These are phyloP conservation scores for Aureococcus anophagefferens DNA, from an alignment of 108 stramenopile species.

Conservation along the genomic window DNA sequence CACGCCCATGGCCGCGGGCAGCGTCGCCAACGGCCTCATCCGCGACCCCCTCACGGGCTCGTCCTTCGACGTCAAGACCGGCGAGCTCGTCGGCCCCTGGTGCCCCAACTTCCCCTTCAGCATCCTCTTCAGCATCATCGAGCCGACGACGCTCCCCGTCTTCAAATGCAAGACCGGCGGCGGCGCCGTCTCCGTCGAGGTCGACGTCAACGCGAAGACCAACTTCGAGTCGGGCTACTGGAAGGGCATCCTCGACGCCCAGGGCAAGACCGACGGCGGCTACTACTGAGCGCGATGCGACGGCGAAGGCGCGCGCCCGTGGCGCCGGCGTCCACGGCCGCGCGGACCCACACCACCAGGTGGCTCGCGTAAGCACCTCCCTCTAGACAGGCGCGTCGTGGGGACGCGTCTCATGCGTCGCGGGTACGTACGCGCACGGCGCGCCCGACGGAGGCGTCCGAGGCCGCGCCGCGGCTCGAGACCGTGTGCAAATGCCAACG, in stretches of 20 bases:
- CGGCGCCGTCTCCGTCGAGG: slow-evolving; percentile 74
- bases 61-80: slow-evolving; percentile 84
- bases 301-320: too few species aligned
- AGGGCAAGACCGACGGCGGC: slow-evolving; percentile 94
- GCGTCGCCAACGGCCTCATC: slow-evolving; percentile 65
- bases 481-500: too few species aligned
- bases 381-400: too few species aligned
- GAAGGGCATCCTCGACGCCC: slow-evolving; percentile 91
- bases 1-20: slow-evolving; percentile 88
- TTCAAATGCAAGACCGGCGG: slow-evolving; percentile 64
- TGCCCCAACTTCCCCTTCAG: slow-evolving; percentile 47
- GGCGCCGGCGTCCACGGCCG: too few species aligned
- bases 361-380: too few species aligned
- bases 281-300: slow-evolving; percentile 89
- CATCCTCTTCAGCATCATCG: slow-evolving; percentile 42
- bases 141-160: slow-evolving; percentile 77
- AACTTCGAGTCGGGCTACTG: slow-evolving; percentile 95
- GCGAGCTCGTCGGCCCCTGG: slow-evolving; percentile 75
- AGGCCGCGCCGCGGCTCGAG: too few species aligned
- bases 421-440: too few species aligned
- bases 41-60: slow-evolving; percentile 85
- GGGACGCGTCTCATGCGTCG: too few species aligned
- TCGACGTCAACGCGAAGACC: slow-evolving; percentile 93
- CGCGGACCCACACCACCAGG: too few species aligned
- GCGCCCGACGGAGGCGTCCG: too few species aligned